Conservation (phyloP, 2,329 filamentous ascomycete species). For the Microsporum ferrugineum region DNA sequence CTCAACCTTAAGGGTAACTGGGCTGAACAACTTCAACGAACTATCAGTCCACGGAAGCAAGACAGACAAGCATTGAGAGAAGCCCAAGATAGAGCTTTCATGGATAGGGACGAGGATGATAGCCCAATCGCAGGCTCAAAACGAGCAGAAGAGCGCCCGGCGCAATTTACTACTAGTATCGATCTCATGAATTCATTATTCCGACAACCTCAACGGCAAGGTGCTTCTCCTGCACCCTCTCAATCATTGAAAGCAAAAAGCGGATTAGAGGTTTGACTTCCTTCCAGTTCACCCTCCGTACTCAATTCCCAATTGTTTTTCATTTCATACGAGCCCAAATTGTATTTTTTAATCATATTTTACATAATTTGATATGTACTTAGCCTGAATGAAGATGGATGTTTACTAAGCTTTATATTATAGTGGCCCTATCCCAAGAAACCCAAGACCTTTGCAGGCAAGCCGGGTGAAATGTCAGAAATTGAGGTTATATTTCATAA, state of each 20-base stretch:
- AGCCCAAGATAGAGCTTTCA: slow-evolving; percentile 50
- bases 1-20: slow-evolving; percentile 64
- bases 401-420: slow-evolving; percentile 29
- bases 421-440: slow-evolving; percentile 84
- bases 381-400: slow-evolving; percentile 29
- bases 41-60: slow-evolving; percentile 86
- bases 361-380: slow-evolving; percentile 16
- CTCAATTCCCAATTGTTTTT: slow-evolving; percentile 31
- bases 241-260: slow-evolving; percentile 50
- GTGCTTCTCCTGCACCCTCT: slow-evolving; percentile 45
- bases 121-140: slow-evolving; percentile 19
- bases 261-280: slow-evolving; percentile 81
- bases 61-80: slow-evolving; percentile 62
- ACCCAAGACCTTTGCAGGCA: slow-evolving; percentile 54
- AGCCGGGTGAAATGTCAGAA: slow-evolving; percentile 50
- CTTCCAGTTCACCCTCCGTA: slow-evolving; percentile 19
- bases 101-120: slow-evolving; percentile 34
- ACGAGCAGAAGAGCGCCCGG: slow-evolving; percentile 24
- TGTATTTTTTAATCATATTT: slow-evolving; percentile 18
- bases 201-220: slow-evolving; percentile 49
- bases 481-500: slow-evolving; percentile 58
- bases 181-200: slow-evolving; percentile 95
- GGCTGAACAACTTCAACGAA: slow-evolving; percentile 87
- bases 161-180: slow-evolving; percentile 74
- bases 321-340: slow-evolving; percentile 6